Evolutionary conservation across 805 yeast genomes (phyloP).

Genomic region (Cyberlindnera maclurae): DNA sequence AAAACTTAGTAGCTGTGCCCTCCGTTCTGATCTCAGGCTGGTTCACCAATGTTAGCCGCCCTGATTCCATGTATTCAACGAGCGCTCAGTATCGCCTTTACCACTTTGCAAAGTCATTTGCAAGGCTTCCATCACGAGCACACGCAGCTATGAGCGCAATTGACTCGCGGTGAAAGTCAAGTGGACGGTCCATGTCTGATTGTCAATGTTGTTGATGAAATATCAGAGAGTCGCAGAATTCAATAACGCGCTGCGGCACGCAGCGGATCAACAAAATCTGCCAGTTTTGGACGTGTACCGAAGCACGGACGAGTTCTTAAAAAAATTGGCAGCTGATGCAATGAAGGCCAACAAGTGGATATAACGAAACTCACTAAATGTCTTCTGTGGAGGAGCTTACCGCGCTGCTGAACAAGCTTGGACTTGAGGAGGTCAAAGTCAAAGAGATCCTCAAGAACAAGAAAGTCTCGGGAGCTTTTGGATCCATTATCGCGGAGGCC

Average conservation of each 20-base stretch:
- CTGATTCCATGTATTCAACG: not conserved
- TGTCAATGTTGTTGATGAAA: not conserved
- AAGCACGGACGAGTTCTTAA: too few species aligned
- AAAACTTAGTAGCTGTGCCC: slow-evolving; percentile 5
- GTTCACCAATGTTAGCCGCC: slow-evolving; percentile 10
- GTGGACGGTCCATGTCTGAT: not conserved
- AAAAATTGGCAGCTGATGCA: too few species aligned
- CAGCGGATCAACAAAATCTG: too few species aligned
- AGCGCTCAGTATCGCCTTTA: not conserved
- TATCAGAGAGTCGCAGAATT: too few species aligned
- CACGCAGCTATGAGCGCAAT: slow-evolving; percentile 4
- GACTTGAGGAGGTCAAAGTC: slow-evolving; percentile 67
- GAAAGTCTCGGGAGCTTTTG: slow-evolving; percentile 70
- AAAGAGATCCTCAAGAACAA: slow-evolving; percentile 79
- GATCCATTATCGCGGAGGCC: slow-evolving; percentile 46
- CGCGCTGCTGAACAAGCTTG: slow-evolving; percentile 34
- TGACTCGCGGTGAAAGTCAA: slow-evolving; percentile 8
- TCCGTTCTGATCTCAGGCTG: slow-evolving; percentile 5
- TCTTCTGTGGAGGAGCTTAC: slow-evolving; percentile 29
- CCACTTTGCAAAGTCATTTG: slow-evolving; percentile 1
- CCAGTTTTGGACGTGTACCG: too few species aligned
- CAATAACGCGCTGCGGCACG: too few species aligned
- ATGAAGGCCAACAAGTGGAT: too few species aligned
- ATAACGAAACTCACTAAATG: slow-evolving; percentile 1
- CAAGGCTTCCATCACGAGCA: slow-evolving; percentile 1